Evolutionary conservation across 192 early-diverging fungal species (phyloP).

Genomic region (Linnemannia elongata): DNA sequence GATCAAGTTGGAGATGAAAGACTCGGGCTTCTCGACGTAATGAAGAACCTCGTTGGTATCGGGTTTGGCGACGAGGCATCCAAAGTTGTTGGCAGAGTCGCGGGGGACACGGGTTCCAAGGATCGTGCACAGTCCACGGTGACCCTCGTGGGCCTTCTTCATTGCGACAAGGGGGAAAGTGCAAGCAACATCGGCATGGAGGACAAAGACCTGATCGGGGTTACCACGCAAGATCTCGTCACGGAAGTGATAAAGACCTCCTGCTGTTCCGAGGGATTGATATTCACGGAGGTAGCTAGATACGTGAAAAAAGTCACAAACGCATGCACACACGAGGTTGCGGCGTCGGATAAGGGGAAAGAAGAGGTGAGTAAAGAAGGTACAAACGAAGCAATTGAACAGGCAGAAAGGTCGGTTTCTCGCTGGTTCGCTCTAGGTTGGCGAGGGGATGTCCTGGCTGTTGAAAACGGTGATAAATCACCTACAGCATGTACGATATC

Average conservation of each 20-base stretch:
- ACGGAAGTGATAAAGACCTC: constrained; percentile 98
- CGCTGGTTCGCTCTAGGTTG: background rate
- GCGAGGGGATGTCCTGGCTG: background rate
- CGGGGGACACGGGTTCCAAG: constrained; percentile 89
- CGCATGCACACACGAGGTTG: background rate
- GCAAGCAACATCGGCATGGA: constrained; percentile 97
- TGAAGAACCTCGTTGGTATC: constrained; percentile 94
- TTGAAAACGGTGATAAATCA: background rate
- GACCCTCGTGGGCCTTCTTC: constrained; percentile 85
- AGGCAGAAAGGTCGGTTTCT: background rate
- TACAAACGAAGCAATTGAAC: background rate
- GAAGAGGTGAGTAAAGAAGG: background rate
- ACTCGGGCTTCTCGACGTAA: constrained; percentile 99
- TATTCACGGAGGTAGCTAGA: constrained; percentile 97
- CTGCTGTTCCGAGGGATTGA: constrained; percentile 95
- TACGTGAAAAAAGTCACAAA: background rate
- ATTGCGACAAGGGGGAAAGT: constrained; percentile 93
- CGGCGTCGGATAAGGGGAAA: background rate
- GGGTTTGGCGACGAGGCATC: constrained; percentile 91
- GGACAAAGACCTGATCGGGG: constrained; percentile 94
- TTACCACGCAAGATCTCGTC: constrained; percentile 95
- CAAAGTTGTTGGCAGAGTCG: constrained; percentile 87
- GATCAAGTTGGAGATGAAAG: constrained; percentile 94
- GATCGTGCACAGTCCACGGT: constrained; percentile 89
- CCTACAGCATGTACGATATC: background rate